Base-by-base conservation (phyloP, 805 yeast species). In the Candida succiphila region DNA sequence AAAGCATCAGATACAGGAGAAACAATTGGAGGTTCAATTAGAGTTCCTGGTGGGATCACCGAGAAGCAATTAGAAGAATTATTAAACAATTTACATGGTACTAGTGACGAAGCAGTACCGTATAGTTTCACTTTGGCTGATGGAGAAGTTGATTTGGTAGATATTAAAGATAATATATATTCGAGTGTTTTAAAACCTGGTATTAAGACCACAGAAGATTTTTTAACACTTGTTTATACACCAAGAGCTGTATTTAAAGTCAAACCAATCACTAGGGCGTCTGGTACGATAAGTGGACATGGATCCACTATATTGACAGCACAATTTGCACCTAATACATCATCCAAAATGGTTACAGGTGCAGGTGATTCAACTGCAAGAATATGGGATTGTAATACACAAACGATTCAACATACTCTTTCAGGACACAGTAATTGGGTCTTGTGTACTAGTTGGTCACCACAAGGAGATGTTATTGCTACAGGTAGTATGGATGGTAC, bases 401-500 rank as follows among this genome's bases (percentile, higher is more conserved):
- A 85, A 44, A 92, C 98, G 0, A 95, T 96, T 7, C 63, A 78
- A 50, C 70, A 75, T 40, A 84, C 94, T 0, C 61, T 92, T 33
- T 49, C 65, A 5, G 97, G 97, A 1, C 98, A 92, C 50, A 63
- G 74, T 9, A 86, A 88, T 60, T 92, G 96, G 96, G 97, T 92
- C 6, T 62, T 92, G 29, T 81, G 94, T 54, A 95, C 82, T 7
- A 64, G 82, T 3, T 92, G 94, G 79, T 80, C 94, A 16, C 96
- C 98, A 3, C 83, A 85, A 55, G 97, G 95, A 18, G 77, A 77
- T 40, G 67, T 78, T 49, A 74, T 92, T 30, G 98, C 98, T 10
- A 89, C 98, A 1, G 98, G 97, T 0, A 78, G 94, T 18, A 87
- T 86, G 95, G 98, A 92, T 52, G 76, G 72, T 49, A 83, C 95